These are phyloP conservation scores for Leptomonas pyrrhocoris DNA, from an alignment of 208 protist genomes.

Conservation along the genomic window DNA sequence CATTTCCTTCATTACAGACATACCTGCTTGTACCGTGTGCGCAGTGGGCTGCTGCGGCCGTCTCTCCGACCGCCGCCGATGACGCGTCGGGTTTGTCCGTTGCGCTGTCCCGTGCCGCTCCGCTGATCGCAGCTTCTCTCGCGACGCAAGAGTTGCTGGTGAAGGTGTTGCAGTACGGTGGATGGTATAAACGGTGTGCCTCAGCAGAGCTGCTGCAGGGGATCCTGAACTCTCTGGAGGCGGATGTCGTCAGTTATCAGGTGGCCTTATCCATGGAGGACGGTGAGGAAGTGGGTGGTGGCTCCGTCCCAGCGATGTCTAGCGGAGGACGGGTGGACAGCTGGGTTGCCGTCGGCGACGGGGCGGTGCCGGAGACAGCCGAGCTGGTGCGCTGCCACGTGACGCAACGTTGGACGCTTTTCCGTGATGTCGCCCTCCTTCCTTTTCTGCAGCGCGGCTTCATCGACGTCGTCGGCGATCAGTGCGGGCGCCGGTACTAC, in stretches of 20 bases:
- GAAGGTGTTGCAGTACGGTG: conserved; percentile 37
- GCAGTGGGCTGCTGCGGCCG: conserved; percentile 4
- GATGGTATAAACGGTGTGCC: conserved; percentile 41
- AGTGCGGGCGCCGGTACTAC: conserved; percentile 34
- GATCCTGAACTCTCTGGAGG: conserved; percentile 37
- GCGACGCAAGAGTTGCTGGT: conserved; percentile 31
- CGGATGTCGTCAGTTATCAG: conserved; percentile 29
- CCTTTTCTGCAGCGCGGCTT: conserved; percentile 23
- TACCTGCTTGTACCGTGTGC: conserved; percentile 14
- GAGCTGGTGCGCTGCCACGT: conserved; percentile 25
- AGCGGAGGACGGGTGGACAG: conserved; percentile 4
- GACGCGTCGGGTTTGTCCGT: background rate
- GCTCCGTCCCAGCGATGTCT: background rate
- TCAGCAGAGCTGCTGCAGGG: conserved; percentile 26
- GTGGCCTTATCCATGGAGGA: conserved; percentile 15
- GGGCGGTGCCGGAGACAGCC: background rate
- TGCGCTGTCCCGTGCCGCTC: background rate
- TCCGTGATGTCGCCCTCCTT: conserved; percentile 25
- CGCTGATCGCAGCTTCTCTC: conserved; percentile 3
- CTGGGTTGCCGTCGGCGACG: background rate
- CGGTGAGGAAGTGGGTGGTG: conserved; percentile 3
- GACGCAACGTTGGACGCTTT: conserved; percentile 33
- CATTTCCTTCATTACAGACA: conserved; percentile 15
- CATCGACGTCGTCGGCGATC: conserved; percentile 26
- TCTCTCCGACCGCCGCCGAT: background rate